Evolutionary conservation across 352 stramenopile species (phyloP), one percentile per base, ranked within the genome.

Genomic region (Phytophthora parvispora): DNA sequence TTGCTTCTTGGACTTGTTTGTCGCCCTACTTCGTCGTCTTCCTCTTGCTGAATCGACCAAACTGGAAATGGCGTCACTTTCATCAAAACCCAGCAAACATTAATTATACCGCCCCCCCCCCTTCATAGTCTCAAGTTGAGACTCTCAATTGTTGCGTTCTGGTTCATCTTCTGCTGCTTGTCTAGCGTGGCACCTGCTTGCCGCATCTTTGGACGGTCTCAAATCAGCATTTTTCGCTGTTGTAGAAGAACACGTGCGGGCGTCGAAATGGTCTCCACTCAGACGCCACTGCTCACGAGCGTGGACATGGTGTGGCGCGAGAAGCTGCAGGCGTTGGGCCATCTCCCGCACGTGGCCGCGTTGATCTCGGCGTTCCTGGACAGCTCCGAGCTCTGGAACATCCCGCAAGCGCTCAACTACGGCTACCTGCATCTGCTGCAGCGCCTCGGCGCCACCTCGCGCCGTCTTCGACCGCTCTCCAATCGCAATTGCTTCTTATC

Each of bases 311-410:
- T 76, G 15, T 76, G 68, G 68, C 68, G 68, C 12, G 63, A 76
- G 40, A 36, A 25, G n/a, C 53, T 69, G 24, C 56, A 53, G 10
- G 10, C 28, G 9, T n/a, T 72, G 24, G 57, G 63, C 20, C 58
- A 56, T 45, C 45, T 79, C 48, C 63, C 67, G 28, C 67, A 79
- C 20, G 67, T 80, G 32, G 67, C 63, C 20, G 47, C 47, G 52
- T 22, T 80, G n/a, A 67, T 80, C n/a, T 73, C 67, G 12, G 38
- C 53, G 27, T 77, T 68, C 24, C 59, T 80, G 28, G 72, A 74
- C 47, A 59, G 36, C 18, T 73, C 67, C 29, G 28, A 36, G 6
- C 69, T 43, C 62, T 79, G 72, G 67, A 75, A 71, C 40, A 50
- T 72, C 49, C 69, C 69, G 4, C 73, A 77, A 62, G 73, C 69